Base-by-base conservation (phyloP, 192 early-diverging fungal species). In the Coemansia sp. region DNA sequence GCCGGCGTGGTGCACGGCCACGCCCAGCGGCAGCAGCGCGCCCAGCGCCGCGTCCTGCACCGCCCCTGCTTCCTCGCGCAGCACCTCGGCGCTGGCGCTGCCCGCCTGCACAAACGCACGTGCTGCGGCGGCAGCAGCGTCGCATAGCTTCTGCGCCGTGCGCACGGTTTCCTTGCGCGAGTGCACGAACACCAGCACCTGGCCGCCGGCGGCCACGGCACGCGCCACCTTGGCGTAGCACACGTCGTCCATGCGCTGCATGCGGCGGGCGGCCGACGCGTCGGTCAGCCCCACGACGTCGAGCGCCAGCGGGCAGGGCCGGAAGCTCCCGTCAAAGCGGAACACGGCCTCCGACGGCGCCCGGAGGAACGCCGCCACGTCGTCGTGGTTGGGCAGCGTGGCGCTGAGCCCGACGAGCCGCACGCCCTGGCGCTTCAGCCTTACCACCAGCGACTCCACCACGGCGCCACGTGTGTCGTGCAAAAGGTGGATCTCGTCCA, bases 171-270 rank as follows among this genome's bases (percentile, higher is more conserved):
- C 98, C 66, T 98, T 98, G 45, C 95, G 87, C 5, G 98, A 84
- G 61, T 99, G 95, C 33, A 99, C 98, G 85, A 99, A 99, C 7
- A 99, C 93, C 95, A 99, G 96, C 22, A 99, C 95, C 72, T 99
- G 98, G 71, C 93, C 87, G 0, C 91, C 92, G 19, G 89, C 84
- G 0, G 84, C 80, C 38, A 99, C 86, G 10, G 90, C 70, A 15
- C 81, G 78, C 19, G 68, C 65, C 19, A 87, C 86, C 54, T 93
- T 91, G 22, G 93, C 89, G 71, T 94, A 99, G 71, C 92, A 93
- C 27, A 88, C 81, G 14, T 81, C 71, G 64, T 99, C 90, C 78
- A 97, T 79, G 71, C 41, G 66, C 85, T 10, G 83, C 83, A 0
- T 81, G 69, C 1, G 71, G 67, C 0, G 86, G 81, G n/a, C 89